Conservation (phyloP, 176 grass and related monocot genomes). For the Poa pratensis region DNA sequence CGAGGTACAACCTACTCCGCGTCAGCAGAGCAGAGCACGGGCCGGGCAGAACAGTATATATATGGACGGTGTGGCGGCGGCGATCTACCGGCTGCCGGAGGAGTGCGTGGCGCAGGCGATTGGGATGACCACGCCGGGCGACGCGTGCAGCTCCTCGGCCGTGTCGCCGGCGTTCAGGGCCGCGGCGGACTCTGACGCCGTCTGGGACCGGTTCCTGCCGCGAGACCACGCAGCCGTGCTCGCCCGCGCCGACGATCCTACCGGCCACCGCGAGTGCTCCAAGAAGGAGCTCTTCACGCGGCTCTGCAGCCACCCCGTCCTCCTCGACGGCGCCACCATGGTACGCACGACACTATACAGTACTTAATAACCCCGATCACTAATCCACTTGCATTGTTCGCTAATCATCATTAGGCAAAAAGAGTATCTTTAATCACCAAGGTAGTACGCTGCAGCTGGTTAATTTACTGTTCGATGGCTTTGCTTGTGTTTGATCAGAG, state of each 20-base stretch:
- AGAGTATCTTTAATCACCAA: too few relatives aligned
- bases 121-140: conserved; percentile 66
- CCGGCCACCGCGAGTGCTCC: background rate
- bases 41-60: too few relatives aligned
- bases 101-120: conserved; percentile 76
- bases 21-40: background rate
- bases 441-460: too few relatives aligned
- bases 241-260: conserved; percentile 38
- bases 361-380: too few relatives aligned
- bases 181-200: conserved; percentile 67
- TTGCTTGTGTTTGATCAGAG: conserved; percentile 40
- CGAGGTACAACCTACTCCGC: too few relatives aligned
- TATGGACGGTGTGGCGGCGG: conserved; percentile 30
- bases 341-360: background rate
- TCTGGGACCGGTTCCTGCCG: conserved; percentile 75
- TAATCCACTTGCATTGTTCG: background rate
- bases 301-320: conserved; percentile 61
- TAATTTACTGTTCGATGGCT: background rate
- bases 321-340: conserved; percentile 78
- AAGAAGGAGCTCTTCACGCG: conserved; percentile 72
- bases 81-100: conserved; percentile 65
- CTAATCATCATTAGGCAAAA: background rate
- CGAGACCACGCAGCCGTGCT: conserved; percentile 54
- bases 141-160: conserved; percentile 60
- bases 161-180: conserved; percentile 63